These are phyloP conservation scores for Solanum pennellii DNA, from an alignment of 257 asterid genomes.

Conservation along the genomic window DNA sequence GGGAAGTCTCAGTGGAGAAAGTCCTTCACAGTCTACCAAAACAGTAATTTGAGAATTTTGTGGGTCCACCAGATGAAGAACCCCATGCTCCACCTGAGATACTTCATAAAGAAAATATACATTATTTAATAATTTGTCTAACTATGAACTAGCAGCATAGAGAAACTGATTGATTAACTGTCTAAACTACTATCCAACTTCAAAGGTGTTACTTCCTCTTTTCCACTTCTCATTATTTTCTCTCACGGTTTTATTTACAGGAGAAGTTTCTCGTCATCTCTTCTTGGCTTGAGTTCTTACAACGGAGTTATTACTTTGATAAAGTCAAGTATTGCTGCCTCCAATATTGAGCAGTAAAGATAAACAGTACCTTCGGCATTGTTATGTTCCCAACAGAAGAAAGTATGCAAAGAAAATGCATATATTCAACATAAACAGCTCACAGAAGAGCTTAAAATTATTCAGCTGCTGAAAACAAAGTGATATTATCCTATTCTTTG, in stretches of 20 bases:
- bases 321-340: background rate
- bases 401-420: background rate
- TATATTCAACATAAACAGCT: background rate
- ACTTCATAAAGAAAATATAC: conserved; percentile 42
- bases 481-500: background rate
- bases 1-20: conserved; percentile 69
- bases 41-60: conserved; percentile 69
- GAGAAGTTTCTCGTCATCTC: background rate
- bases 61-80: conserved; percentile 48
- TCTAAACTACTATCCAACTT: background rate
- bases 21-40: conserved; percentile 67
- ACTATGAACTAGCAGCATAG: background rate
- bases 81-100: conserved; percentile 93
- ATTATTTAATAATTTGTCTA: conserved; percentile 6
- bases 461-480: background rate
- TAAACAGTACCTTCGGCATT: background rate
- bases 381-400: background rate
- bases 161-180: background rate
- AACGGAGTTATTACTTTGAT: background rate
- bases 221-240: background rate
- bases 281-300: background rate
- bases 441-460: background rate
- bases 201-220: background rate
- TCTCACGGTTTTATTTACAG: background rate
- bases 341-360: background rate